phyloP scores from a whole-genome alignment of 495 filamentous ascomycete species.

The Letharia columbiana region DNA sequence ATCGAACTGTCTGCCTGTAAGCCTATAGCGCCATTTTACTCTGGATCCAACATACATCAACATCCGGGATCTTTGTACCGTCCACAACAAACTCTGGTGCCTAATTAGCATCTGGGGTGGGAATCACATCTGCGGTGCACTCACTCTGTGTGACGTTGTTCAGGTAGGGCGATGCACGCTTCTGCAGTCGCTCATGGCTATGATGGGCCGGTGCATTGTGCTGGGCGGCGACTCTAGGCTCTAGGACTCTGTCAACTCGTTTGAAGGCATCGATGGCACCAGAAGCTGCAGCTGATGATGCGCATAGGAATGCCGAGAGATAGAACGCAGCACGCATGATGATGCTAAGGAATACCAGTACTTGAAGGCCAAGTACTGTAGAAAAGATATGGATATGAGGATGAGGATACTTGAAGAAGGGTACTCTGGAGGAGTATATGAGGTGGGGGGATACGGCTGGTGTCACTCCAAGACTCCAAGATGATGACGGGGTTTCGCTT shows the following conservation, averaged over 20 bases:
- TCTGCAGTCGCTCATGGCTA: not conserved
- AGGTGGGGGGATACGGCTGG: not conserved
- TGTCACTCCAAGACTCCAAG: constrained; percentile 5
- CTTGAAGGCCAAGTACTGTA: not conserved
- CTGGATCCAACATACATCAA: constrained; percentile 31
- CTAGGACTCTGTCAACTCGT: constrained; percentile 4
- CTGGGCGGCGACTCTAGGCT: not conserved
- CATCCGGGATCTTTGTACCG: constrained; percentile 50
- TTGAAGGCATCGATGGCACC: constrained; percentile 7
- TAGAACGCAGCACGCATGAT: constrained; percentile 1
- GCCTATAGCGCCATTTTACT: not conserved
- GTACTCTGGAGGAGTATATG: not conserved
- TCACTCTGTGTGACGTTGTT: not conserved
- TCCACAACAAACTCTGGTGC: constrained; percentile 53
- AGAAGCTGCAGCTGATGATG: constrained; percentile 6
- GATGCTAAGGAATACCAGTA: not conserved
- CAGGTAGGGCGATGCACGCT: constrained; percentile 4
- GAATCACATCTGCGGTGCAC: not conserved
- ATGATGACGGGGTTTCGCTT: not conserved
- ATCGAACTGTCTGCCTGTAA: constrained; percentile 40
- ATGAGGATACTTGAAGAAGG: not conserved
- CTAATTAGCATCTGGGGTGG: not conserved
- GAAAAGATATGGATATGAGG: not conserved
- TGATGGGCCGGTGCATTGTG: not conserved
- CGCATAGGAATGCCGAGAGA: not conserved